Base-by-base conservation (phyloP, 371 early-diverging fungal genomes). In the Mucor circinelloides region DNA sequence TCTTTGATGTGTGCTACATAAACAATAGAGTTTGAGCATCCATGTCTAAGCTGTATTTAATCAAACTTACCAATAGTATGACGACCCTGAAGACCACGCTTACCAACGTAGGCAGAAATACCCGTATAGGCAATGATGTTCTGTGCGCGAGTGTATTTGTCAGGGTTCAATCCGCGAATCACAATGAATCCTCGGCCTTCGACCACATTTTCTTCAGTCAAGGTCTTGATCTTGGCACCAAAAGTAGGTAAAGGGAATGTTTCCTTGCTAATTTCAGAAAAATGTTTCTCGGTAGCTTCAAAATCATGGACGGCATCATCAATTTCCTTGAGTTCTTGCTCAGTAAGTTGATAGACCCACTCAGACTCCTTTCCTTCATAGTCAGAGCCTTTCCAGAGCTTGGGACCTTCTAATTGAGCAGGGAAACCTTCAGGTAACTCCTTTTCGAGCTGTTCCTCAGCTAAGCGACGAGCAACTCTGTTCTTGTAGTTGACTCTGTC, bases 51-150 rank as follows among this genome's bases (percentile, higher is more conserved):
- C 4, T 1, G 8, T 27, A 52, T 55, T 10, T 17, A 31, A 59
- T 42, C 1, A 12, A 23, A 36, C 44, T 46, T 67, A 75, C 75
- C 72, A 25, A 75, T 28, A 6, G 63, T 50, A 60, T 75, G 75
- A 13, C 55, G 46, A 21, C 72, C 75, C 61, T 75, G 75, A 19
- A 69, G 66, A 10, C 75, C 75, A 30, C 75, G 64, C 27, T 68
- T 75, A 12, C 75, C 75, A 50, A 75, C 72, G 25, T 67, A 69
- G 36, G 72, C 32, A 56, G 75, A 75, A 13, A 75, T 32, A 32
- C 75, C 75, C 17, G 75, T 66, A 62, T 75, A 75, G 12, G 72
- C 75, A 72, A 75, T 75, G 23, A 75, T 52, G 12, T 75, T 68
- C 44, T 75, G 75, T 13, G 63, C 36, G 28, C 72, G 63, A 12